Percentiles rank a stretch among this genome's conserved stretches.
phyloP scores from a whole-genome alignment of 2,329 filamentous ascomycete species.

The Pseudocercospora pini-densiflorae region DNA sequence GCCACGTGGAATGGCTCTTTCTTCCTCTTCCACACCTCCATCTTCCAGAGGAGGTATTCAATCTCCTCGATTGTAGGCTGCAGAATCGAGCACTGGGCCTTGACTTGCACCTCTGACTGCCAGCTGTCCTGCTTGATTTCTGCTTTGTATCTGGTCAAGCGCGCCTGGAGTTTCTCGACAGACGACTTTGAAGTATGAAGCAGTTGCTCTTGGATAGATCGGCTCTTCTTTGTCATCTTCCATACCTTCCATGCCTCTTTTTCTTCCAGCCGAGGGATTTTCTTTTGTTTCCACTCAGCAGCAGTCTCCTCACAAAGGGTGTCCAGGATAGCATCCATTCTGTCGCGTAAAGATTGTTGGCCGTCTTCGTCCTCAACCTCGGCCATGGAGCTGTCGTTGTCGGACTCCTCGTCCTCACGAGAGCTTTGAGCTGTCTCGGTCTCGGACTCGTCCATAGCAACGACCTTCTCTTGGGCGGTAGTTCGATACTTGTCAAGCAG shows the following conservation, averaged over 20 bases:
- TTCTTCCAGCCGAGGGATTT: constrained; percentile 59
- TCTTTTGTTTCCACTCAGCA: constrained; percentile 62
- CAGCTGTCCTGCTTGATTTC: constrained; percentile 61
- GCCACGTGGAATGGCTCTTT: constrained; percentile 35
- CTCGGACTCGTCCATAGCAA: constrained; percentile 25
- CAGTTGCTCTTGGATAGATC: constrained; percentile 44
- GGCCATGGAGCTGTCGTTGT: constrained; percentile 39
- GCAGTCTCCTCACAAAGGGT: constrained; percentile 57
- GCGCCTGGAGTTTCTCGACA: constrained; percentile 51
- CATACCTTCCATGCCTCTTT: constrained; percentile 67
- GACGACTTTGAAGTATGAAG: constrained; percentile 52
- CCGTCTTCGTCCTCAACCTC: constrained; percentile 57
- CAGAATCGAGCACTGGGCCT: constrained; percentile 61
- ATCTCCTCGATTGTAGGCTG: constrained; percentile 69
- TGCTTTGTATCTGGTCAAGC: constrained; percentile 60
- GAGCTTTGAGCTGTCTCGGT: constrained; percentile 20
- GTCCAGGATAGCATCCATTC: constrained; percentile 60
- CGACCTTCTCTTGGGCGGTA: constrained; percentile 43
- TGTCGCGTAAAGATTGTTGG: constrained; percentile 38
- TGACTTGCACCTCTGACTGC: constrained; percentile 57
- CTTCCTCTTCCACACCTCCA: constrained; percentile 44
- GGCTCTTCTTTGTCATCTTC: constrained; percentile 57
- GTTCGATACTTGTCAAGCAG: constrained; percentile 32
- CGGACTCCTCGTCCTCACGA: constrained; percentile 33
- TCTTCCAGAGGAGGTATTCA: constrained; percentile 56